phyloP scores from a whole-genome alignment of 108 stramenopile genomes.

The Skeletonema tropicum region DNA sequence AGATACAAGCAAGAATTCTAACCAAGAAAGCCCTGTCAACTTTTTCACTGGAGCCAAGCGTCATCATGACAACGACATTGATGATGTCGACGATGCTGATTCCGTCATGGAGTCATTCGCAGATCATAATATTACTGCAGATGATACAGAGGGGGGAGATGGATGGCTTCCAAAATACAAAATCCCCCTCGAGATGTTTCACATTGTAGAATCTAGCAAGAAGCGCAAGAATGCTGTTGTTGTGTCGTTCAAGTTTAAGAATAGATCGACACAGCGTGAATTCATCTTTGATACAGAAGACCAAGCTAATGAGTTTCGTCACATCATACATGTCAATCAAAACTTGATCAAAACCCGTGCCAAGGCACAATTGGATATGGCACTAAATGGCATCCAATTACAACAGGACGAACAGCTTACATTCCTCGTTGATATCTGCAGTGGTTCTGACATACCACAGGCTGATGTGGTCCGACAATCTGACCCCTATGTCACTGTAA shows the following conservation, averaged over 20 bases:
- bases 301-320: constrained; percentile 51
- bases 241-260: constrained; percentile 32
- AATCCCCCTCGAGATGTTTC: constrained; percentile 48
- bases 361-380: constrained; percentile 38
- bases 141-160: background rate
- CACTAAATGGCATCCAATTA: constrained; percentile 55
- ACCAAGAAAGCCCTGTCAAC: constrained; percentile 10
- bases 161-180: constrained; percentile 71
- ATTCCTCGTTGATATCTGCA: constrained; percentile 78
- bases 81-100: constrained; percentile 25
- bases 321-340: constrained; percentile 49
- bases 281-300: constrained; percentile 65
- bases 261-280: constrained; percentile 51
- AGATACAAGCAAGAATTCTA: constrained; percentile 1
- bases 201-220: constrained; percentile 28
- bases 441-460: constrained; percentile 60
- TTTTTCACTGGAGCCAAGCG: constrained; percentile 13
- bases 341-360: constrained; percentile 41
- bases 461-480: constrained; percentile 56
- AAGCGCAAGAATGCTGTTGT: constrained; percentile 33
- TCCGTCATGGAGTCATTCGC: constrained; percentile 25
- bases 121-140: background rate
- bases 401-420: constrained; percentile 46
- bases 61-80: constrained; percentile 19
- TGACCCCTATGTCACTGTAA: constrained; percentile 68